phyloP scores from a whole-genome alignment of 768 basidiomycete species.

The Mycena olivaceomarginata region DNA sequence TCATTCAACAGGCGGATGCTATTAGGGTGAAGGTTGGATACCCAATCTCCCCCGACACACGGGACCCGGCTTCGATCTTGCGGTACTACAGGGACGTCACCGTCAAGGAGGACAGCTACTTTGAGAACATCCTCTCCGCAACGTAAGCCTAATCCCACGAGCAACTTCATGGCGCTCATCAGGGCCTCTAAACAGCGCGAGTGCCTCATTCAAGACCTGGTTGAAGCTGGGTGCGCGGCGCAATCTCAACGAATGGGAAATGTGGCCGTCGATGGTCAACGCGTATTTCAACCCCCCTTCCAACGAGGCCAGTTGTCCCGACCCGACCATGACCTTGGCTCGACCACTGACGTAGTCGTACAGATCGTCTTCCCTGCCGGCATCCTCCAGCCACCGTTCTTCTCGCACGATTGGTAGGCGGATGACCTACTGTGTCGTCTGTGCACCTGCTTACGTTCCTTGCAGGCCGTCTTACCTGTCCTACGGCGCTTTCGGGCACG shows the following conservation, averaged over 20 bases:
- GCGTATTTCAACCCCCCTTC: conserved; percentile 93
- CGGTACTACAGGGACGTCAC: conserved; percentile 85
- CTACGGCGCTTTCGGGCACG: conserved; percentile 95
- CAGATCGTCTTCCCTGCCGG: conserved; percentile 98
- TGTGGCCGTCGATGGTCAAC: conserved; percentile 91
- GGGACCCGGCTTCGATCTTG: conserved; percentile 78
- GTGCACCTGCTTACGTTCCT: conserved; percentile 34
- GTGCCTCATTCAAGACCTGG: conserved; percentile 84
- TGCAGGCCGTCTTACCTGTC: conserved; percentile 90
- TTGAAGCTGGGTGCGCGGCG: conserved; percentile 79
- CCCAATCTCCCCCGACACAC: conserved; percentile 91
- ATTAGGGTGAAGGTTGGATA: conserved; percentile 96
- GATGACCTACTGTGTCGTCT: neutral
- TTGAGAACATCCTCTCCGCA: conserved; percentile 87
- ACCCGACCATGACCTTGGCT: neutral
- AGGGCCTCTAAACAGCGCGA: conserved; percentile 61
- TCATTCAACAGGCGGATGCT: conserved; percentile 75
- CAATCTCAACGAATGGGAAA: conserved; percentile 88
- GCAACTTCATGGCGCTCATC: conserved; percentile 1
- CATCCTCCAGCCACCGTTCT: conserved; percentile 95
- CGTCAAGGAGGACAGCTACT: conserved; percentile 83
- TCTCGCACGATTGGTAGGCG: conserved; percentile 83
- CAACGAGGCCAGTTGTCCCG: conserved; percentile 78
- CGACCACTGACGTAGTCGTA: conserved; percentile 15
- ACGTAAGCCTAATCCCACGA: conserved; percentile 57